A percentile compares a stretch with the other conserved stretches of the same genome.
Evolutionary conservation across 768 basidiomycete genomes (phyloP).

Genomic region (Leccinum boreale): DNA sequence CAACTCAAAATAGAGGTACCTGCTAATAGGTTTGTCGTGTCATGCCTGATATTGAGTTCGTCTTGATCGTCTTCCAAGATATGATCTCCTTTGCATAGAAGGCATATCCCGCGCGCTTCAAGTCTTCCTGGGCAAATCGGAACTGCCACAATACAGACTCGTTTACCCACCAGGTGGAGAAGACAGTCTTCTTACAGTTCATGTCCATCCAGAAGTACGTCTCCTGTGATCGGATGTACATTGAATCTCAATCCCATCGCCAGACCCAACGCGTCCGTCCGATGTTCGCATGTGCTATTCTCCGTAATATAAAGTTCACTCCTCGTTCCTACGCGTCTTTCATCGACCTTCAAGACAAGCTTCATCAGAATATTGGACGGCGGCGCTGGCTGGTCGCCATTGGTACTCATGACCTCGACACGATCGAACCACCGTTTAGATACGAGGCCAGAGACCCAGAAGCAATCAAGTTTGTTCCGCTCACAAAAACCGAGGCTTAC

Average conservation of each 20-base stretch:
- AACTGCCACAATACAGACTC: conserved; percentile 70
- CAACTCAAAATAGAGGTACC: conserved; percentile 99
- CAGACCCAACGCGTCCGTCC: conserved; percentile 84
- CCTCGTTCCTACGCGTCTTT: conserved; percentile 90
- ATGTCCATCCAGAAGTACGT: conserved; percentile 69
- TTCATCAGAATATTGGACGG: conserved; percentile 94
- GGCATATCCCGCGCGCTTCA: conserved; percentile 86
- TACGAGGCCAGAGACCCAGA: conserved; percentile 80
- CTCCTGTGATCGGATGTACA: background rate
- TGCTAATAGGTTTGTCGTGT: conserved; percentile 74
- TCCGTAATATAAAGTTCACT: conserved; percentile 89
- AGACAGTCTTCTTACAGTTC: conserved; percentile 60
- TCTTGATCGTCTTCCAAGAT: conserved; percentile 48
- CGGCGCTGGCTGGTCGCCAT: conserved; percentile 90
- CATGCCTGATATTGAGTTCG: background rate
- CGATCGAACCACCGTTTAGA: conserved; percentile 81
- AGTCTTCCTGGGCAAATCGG: conserved; percentile 71
- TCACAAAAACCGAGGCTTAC: conserved; percentile 75
- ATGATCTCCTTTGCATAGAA: conserved; percentile 96
- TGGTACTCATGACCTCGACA: conserved; percentile 96
- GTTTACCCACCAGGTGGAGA: conserved; percentile 70
- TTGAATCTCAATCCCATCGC: background rate
- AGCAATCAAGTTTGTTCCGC: conserved; percentile 87
- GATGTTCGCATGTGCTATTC: conserved; percentile 84
- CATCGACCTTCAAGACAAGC: conserved; percentile 98